A percentile compares a stretch with the other conserved stretches of the same genome.
Evolutionary conservation across 2,329 filamentous ascomycete genomes (phyloP).

Genomic region (Coniella vitis): DNA sequence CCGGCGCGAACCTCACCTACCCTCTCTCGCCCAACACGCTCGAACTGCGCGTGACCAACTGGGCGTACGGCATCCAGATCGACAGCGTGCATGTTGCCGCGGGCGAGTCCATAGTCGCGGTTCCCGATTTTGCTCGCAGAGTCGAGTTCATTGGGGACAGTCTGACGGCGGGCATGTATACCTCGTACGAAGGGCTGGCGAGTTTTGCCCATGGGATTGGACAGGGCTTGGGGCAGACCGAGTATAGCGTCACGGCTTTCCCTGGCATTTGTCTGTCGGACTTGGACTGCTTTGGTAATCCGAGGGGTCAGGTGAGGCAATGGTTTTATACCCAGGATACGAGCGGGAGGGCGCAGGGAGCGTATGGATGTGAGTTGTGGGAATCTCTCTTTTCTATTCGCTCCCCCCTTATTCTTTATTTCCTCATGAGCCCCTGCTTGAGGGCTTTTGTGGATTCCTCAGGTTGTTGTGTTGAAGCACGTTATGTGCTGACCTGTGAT

Average conservation of each 20-base stretch:
- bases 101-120: conserved; percentile 37
- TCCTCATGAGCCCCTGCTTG: neutral
- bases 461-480: too few relatives aligned
- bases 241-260: conserved; percentile 52
- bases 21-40: conserved; percentile 41
- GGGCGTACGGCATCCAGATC: conserved; percentile 53
- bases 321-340: conserved; percentile 53
- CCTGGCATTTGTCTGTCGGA: conserved; percentile 52
- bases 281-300: conserved; percentile 47
- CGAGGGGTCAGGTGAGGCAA: conserved; percentile 44
- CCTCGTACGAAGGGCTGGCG: conserved; percentile 51
- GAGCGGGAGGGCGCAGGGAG: conserved; percentile 34
- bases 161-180: conserved; percentile 49
- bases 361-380: conserved; percentile 34
- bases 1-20: conserved; percentile 36
- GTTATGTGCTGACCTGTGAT: too few relatives aligned
- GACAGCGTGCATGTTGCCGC: conserved; percentile 41
- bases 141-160: conserved; percentile 41
- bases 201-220: conserved; percentile 50
- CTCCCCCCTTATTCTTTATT: too few relatives aligned
- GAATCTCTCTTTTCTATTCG: neutral
- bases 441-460: neutral
- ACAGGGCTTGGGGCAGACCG: conserved; percentile 50
- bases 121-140: conserved; percentile 28
- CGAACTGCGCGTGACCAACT: conserved; percentile 55